Conservation (phyloP, 2,329 filamentous ascomycete species). For the Chrysoporthe puriensis region DNA sequence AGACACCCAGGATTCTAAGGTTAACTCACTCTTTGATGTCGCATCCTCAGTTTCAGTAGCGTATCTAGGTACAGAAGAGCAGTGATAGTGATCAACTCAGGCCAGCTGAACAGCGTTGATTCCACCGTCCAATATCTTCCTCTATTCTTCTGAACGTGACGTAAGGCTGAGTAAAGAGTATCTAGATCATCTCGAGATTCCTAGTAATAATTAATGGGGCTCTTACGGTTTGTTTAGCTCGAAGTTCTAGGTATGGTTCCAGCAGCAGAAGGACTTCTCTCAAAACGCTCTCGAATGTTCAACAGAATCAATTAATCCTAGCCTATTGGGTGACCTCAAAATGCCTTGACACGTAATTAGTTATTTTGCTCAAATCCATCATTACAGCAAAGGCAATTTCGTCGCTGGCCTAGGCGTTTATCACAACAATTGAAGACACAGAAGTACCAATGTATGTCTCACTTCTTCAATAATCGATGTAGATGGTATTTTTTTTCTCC, state of each 20-base stretch:
- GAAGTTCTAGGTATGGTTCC: too few species aligned
- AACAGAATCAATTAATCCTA: background rate
- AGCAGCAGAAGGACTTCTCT: too few species aligned
- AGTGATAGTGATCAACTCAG: background rate
- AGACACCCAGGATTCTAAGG: too few species aligned
- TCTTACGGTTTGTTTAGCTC: too few species aligned
- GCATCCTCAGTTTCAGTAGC: background rate
- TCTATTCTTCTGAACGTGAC: background rate
- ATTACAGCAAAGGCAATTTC: background rate
- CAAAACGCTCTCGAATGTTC: too few species aligned
- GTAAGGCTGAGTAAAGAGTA: too few species aligned
- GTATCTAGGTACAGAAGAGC: background rate
- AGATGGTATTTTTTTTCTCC: too few species aligned
- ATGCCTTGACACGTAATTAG: background rate
- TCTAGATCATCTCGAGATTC: too few species aligned
- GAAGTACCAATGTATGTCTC: background rate
- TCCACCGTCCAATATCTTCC: background rate
- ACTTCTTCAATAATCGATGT: background rate
- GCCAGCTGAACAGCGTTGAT: background rate
- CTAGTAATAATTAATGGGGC: too few species aligned
- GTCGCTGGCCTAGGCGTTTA: background rate
- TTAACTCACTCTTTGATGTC: too few species aligned
- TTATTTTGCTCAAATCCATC: background rate
- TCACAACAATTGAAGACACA: background rate
- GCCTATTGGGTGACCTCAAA: background rate